Base-by-base conservation (phyloP, 495 filamentous ascomycete species). In the Gamarada debralockiae region DNA sequence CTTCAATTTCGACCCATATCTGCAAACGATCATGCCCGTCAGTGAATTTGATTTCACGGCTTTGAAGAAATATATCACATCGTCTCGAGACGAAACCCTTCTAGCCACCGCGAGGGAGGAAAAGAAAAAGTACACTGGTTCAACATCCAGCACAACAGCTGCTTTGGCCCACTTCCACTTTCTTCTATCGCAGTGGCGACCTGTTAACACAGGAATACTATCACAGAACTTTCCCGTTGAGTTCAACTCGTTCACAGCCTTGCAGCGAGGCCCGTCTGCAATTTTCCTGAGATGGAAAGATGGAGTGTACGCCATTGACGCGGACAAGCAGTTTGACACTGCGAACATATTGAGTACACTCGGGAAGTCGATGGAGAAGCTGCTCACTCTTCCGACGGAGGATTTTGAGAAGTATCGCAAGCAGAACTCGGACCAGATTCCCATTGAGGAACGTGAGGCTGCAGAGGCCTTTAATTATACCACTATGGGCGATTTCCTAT, bases 1-100 rank as follows among this genome's bases (percentile, higher is more conserved):
- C 37, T 97, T 78, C 74, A 97, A 97, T 62, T 97, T 97, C 62
- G 90, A 97, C 60, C 92, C 92, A 0, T 96, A 96, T 64, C 79
- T 97, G 23, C 81, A 88, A 42, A 78, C 79, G 48, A 92, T 97
- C 61, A 96, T 96, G 89, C 90, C 92, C 2, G 83, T 92, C 2
- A 71, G 77, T 1, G 40, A 97, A 65, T 97, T 99, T 55, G 89
- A 99, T 62, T 97, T 95, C 64, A 77, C 84, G 53, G 82, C 90
- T 2, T 67, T 97, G 20, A 89, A 87, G 65, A 71, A 79, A 22
- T 97, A 93, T 62, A 81, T 96, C 55, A 93, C 91, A 0, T 95
- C 92, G 1, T 97, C 95, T 2, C 81, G 83, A 61, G 93, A 99
- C 64, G 67, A 70, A 3, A 79, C 70, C 1, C 80, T 97, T 21